A percentile compares a stretch with the other conserved stretches of the same genome.
Evolutionary conservation across 2,329 filamentous ascomycete species (phyloP).

Genomic region (Arthrobotrys megalospora): DNA sequence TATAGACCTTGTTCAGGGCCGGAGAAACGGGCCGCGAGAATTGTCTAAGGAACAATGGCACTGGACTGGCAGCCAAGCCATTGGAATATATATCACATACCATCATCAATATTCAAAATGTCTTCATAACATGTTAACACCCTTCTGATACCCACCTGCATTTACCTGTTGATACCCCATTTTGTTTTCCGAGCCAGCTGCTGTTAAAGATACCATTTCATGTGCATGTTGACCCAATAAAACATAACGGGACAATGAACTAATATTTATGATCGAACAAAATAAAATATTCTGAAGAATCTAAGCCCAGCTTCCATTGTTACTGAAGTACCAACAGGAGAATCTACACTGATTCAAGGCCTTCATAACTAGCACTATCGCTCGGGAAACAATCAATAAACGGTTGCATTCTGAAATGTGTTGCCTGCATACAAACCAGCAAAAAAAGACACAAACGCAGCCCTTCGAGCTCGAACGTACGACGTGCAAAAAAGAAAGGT

Average conservation of each 20-base stretch:
- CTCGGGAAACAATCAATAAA: no score
- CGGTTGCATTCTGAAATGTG: constrained; percentile 1
- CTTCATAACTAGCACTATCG: no score
- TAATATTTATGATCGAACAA: background rate
- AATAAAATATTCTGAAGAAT: background rate
- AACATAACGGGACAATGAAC: background rate
- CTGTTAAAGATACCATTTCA: constrained; percentile 9
- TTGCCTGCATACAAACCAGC: background rate
- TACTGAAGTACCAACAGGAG: no score
- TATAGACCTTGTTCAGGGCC: background rate
- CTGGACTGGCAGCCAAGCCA: background rate
- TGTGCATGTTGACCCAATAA: constrained; percentile 1
- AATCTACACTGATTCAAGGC: no score
- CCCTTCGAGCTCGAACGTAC: constrained; percentile 38
- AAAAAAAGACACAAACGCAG: constrained; percentile 41
- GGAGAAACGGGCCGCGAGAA: no score
- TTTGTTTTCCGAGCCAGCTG: background rate
- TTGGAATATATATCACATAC: background rate
- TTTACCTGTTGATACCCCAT: constrained; percentile 26
- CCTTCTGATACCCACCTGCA: constrained; percentile 33
- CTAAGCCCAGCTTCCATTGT: no score
- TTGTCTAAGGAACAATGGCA: background rate
- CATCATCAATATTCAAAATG: no score
- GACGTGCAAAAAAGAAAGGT: constrained; percentile 48
- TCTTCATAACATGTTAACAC: background rate